These are phyloP conservation scores for Aureobasidium sp. DNA, from an alignment of 2,329 filamentous ascomycete genomes.

Conservation along the genomic window DNA sequence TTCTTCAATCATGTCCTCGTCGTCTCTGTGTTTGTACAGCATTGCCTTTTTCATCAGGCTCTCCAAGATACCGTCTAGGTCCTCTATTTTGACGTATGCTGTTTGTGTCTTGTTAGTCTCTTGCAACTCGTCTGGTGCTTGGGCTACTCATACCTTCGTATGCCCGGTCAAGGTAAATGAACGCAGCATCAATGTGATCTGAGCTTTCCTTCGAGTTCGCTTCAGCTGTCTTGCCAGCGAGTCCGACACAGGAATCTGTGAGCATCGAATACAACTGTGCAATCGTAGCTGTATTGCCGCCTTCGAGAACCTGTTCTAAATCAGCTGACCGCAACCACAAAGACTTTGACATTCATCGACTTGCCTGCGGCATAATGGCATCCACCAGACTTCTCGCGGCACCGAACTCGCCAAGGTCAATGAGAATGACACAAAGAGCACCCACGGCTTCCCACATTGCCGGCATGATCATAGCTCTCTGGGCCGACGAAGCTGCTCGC, in stretches of 20 bases:
- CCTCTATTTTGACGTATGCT: conserved; percentile 60
- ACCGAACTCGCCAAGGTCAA: conserved; percentile 61
- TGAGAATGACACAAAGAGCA: conserved; percentile 59
- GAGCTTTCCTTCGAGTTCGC: conserved; percentile 21
- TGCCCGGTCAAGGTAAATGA: conserved; percentile 24
- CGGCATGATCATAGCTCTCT: conserved; percentile 59
- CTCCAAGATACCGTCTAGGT: conserved; percentile 63
- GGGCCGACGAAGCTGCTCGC: conserved; percentile 65
- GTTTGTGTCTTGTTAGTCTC: not conserved
- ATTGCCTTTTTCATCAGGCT: conserved; percentile 71
- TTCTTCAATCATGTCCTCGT: conserved; percentile 16
- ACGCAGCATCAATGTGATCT: conserved; percentile 21
- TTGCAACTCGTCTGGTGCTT: not conserved
- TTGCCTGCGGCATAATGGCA: conserved; percentile 62
- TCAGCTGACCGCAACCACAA: not conserved
- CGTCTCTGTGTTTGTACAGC: conserved; percentile 15
- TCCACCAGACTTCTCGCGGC: conserved; percentile 57
- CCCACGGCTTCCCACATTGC: conserved; percentile 66
- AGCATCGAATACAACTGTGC: conserved; percentile 62
- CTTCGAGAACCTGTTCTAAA: conserved; percentile 49
- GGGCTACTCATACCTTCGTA: conserved; percentile 25
- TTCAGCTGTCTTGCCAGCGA: conserved; percentile 50
- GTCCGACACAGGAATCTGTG: conserved; percentile 70
- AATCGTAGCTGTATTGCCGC: conserved; percentile 52
- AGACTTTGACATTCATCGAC: conserved; percentile 11